Conservation (phyloP, 202 grass and related monocot genomes). For the Eragrostis tef region DNA sequence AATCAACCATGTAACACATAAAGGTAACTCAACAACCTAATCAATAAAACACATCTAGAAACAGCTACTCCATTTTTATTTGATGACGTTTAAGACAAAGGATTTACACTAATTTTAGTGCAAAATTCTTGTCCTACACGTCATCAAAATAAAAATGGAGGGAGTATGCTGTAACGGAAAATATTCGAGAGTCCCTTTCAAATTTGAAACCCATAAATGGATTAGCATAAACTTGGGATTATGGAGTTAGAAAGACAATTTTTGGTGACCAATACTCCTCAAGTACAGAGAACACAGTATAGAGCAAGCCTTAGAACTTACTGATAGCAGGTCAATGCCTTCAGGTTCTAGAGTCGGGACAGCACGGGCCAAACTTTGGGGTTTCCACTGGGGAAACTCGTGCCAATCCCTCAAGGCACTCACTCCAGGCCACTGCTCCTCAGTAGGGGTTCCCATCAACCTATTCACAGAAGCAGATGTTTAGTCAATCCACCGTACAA, state of each 20-base stretch:
- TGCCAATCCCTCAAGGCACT: conserved; percentile 76
- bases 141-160: no score
- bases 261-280: neutral
- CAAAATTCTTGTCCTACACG: no score
- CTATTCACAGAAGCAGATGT: conserved; percentile 44
- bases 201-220: neutral
- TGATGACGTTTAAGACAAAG: no score
- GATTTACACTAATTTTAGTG: no score
- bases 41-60: neutral
- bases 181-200: neutral
- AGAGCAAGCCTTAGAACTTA: conserved; percentile 37
- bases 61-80: no score
- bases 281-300: neutral
- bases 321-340: conserved; percentile 73
- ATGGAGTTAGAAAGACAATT: no score
- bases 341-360: conserved; percentile 69
- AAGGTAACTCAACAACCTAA: neutral
- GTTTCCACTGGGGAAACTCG: conserved; percentile 80
- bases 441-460: conserved; percentile 84
- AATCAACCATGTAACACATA: neutral
- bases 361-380: conserved; percentile 58
- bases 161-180: neutral
- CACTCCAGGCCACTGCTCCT: conserved; percentile 83
- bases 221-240: neutral
- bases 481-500: conserved; percentile 16